These are phyloP conservation scores for Elsinoe arachidis DNA, from an alignment of 2,329 filamentous ascomycete species.

Conservation along the genomic window DNA sequence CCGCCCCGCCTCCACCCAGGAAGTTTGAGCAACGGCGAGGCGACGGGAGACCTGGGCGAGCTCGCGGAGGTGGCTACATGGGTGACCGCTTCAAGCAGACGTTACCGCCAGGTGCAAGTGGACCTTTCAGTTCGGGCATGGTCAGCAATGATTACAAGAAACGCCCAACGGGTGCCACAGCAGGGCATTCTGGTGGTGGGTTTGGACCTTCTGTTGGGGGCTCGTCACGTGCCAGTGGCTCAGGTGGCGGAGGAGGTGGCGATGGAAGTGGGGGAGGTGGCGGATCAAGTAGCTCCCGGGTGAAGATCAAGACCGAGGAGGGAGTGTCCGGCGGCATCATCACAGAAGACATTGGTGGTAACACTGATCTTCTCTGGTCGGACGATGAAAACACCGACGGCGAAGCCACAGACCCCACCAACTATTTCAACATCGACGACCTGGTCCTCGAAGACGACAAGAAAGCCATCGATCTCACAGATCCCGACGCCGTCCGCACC, in stretches of 20 bases:
- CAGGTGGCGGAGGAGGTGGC: constrained; percentile 18
- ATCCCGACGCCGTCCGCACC: constrained; percentile 14
- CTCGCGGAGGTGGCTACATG: constrained; percentile 35
- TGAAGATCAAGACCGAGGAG: constrained; percentile 30
- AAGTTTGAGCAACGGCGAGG: constrained; percentile 21
- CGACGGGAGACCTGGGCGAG: constrained; percentile 22
- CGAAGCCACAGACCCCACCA: constrained; percentile 24
- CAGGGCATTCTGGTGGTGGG: constrained; percentile 9
- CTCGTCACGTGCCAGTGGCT: constrained; percentile 13
- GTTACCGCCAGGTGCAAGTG: constrained; percentile 27
- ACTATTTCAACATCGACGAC: constrained; percentile 45
- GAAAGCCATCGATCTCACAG: constrained; percentile 17
- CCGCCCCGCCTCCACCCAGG: constrained; percentile 7
- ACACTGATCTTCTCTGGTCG: constrained; percentile 36
- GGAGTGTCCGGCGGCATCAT: constrained; percentile 16
- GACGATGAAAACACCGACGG: constrained; percentile 43
- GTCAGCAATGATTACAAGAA: constrained; percentile 18
- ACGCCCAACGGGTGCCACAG: background rate
- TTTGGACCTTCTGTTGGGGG: background rate
- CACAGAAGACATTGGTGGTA: constrained; percentile 30
- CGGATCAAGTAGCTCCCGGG: constrained; percentile 16
- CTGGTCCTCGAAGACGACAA: constrained; percentile 40
- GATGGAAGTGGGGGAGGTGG: constrained; percentile 11
- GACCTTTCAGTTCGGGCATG: constrained; percentile 34
- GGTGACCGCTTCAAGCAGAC: constrained; percentile 23